Evolutionary conservation across 371 early-diverging fungal species (phyloP).

Genomic region (Apophysomyces sp.): DNA sequence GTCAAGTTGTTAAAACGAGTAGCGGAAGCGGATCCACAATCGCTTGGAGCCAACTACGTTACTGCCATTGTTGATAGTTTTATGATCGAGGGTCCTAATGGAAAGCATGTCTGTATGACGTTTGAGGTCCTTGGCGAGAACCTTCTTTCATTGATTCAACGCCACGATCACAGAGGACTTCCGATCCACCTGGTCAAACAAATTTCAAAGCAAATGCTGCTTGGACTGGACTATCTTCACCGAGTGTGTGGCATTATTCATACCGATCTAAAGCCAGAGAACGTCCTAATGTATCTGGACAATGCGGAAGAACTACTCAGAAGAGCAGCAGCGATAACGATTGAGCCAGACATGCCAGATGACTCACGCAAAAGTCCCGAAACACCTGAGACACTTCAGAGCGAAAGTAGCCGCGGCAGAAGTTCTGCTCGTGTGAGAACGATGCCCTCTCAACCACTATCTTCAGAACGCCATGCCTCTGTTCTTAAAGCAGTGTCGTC

Average conservation of each 20-base stretch:
- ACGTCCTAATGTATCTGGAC: slow-evolving; percentile 89
- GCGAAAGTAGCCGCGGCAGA: slow-evolving; percentile 28
- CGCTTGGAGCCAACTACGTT: slow-evolving; percentile 66
- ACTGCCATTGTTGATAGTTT: slow-evolving; percentile 90
- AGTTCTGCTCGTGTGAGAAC: slow-evolving; percentile 32
- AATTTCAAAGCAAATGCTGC: slow-evolving; percentile 84
- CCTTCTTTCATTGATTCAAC: slow-evolving; percentile 79
- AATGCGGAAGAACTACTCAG: slow-evolving; percentile 73
- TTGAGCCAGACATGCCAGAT: background rate
- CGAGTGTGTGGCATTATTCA: slow-evolving; percentile 95
- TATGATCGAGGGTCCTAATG: slow-evolving; percentile 86
- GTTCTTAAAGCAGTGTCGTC: background rate
- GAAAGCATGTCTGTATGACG: slow-evolving; percentile 94
- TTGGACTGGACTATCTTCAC: slow-evolving; percentile 93
- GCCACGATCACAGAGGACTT: slow-evolving; percentile 81
- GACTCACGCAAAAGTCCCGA: background rate
- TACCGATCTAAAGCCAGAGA: slow-evolving; percentile 98
- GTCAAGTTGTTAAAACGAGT: slow-evolving; percentile 86
- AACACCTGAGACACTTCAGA: background rate
- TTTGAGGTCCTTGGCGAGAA: slow-evolving; percentile 98
- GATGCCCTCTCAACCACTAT: slow-evolving; percentile 40
- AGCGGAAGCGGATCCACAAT: slow-evolving; percentile 62
- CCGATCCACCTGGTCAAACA: slow-evolving; percentile 85
- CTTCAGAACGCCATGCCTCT: slow-evolving; percentile 8
- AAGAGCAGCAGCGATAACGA: slow-evolving; percentile 3